Percentiles rank a stretch among this genome's conserved stretches.
Conservation (phyloP, 345 rosid species). For the Gossypium arboreum region DNA sequence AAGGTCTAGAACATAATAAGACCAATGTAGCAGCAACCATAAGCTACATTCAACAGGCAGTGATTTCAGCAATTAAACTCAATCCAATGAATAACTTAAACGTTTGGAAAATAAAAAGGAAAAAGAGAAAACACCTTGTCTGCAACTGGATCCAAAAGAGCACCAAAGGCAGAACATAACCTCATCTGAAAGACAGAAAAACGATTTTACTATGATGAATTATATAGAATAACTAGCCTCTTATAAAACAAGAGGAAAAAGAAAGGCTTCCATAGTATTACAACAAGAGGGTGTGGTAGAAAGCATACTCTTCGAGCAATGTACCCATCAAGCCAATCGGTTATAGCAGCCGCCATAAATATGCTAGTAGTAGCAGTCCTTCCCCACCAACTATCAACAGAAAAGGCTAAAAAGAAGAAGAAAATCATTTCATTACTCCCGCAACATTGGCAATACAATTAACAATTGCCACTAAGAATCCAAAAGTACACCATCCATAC, state of each 20-base stretch:
- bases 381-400: constrained; percentile 89
- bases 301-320: constrained; percentile 75
- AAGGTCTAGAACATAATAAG: constrained; percentile 74
- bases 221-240: background rate
- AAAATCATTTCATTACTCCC: background rate
- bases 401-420: constrained; percentile 55
- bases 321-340: constrained; percentile 99
- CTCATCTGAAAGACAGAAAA: constrained; percentile 59
- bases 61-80: background rate
- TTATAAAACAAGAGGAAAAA: background rate
- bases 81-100: background rate
- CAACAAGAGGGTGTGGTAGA: background rate
- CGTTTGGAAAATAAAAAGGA: background rate
- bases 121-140: constrained; percentile 60
- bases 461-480: background rate
- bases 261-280: background rate
- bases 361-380: constrained; percentile 86
- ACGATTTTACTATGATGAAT: background rate
- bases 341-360: constrained; percentile 84
- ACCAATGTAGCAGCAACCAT: constrained; percentile 97
- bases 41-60: constrained; percentile 50
- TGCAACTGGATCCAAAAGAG: constrained; percentile 97
- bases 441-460: background rate
- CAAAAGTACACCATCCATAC: background rate
- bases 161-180: constrained; percentile 85